Base-by-base conservation (phyloP, 495 filamentous ascomycete genomes). In the Lindgomyces ingoldianus region DNA sequence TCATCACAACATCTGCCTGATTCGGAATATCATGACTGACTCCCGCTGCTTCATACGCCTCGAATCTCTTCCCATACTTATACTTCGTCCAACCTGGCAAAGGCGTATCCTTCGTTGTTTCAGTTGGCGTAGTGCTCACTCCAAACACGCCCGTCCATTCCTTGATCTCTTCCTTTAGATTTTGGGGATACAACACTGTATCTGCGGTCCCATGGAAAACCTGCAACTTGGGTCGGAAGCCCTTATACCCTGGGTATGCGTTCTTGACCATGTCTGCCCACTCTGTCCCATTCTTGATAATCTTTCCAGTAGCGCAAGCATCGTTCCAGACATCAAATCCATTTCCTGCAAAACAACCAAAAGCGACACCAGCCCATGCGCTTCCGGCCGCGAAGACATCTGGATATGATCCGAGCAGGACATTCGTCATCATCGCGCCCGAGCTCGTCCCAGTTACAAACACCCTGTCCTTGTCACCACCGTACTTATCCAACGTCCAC, bases 391-490 rank as follows among this genome's bases (percentile, higher is more conserved):
- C 79, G 66, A 85, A 86, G 9, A 85, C 75, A 22, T 84, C 79
- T 8, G 83, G 84, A 67, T 87, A 85, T 0, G 80, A 78, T 2
- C 80, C 83, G n/a, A 77, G 79, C 71, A 87, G 70, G n/a, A 84
- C 81, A 65, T 84, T 85, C 9, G 67, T 70, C 67, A 70, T 70
- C 67, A 70, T 64, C 44, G 57, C 67, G 10, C 83, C 83, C 11
- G 82, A 84, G 0, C 80, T 83, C 9, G 73, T 76, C 9, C 82
- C 82, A 61, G 81, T 83, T 24, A 79, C 81, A 59, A 79, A 84
- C 45, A 86, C 79, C 19, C 72, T 72, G 36, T 70, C 65, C 30
- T 74, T 33, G 71, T 86, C 80, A 30, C 62, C 83, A 22, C 57
- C 70, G 72, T 85, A 83, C 50, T 77, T 78, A 45, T 57, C 42